These are phyloP conservation scores for Vigna trinervia DNA, from an alignment of 306 rosid genomes.

Conservation along the genomic window DNA sequence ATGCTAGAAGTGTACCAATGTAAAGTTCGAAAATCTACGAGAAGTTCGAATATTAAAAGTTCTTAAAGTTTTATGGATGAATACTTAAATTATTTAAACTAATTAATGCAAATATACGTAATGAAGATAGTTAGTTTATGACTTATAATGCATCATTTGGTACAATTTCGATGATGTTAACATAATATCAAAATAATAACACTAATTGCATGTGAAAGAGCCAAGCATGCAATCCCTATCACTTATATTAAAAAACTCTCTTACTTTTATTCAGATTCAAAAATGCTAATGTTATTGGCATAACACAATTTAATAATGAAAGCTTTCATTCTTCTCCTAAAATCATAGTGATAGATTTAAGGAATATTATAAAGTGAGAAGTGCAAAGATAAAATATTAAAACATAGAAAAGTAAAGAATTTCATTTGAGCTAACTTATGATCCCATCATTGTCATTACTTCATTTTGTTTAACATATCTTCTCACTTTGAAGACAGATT, in stretches of 20 bases:
- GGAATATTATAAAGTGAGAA: conserved; percentile 8
- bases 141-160: too few species aligned
- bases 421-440: neutral
- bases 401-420: neutral
- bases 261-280: neutral
- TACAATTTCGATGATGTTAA: too few species aligned
- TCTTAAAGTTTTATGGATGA: too few species aligned
- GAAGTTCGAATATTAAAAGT: too few species aligned
- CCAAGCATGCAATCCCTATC: neutral
- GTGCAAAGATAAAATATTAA: neutral
- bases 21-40: too few species aligned
- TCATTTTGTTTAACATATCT: conserved; percentile 16
- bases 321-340: neutral
- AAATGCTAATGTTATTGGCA: neutral
- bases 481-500: conserved; percentile 9
- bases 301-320: neutral
- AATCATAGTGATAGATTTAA: neutral
- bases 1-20: too few species aligned
- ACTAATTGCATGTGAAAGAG: neutral
- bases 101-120: too few species aligned
- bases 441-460: neutral
- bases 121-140: too few species aligned
- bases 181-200: too few species aligned
- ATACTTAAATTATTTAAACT: too few species aligned
- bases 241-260: neutral